A percentile compares a stretch with the other conserved stretches of the same genome.
phyloP scores from a whole-genome alignment of 139 green algal genomes.

The Gonium pectorale region DNA sequence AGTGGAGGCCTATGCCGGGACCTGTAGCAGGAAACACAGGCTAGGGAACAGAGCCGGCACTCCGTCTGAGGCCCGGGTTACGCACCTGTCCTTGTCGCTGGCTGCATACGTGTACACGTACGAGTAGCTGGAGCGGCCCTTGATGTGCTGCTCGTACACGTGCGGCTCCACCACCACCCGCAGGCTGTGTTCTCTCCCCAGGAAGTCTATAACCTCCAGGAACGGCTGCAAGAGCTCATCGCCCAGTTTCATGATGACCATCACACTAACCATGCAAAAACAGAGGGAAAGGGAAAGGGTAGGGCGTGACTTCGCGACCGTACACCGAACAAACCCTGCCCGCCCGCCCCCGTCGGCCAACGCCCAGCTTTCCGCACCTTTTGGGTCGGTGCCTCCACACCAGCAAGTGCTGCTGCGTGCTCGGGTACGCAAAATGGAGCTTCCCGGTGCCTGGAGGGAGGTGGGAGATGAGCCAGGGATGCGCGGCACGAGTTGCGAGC shows the following conservation, averaged over 20 bases:
- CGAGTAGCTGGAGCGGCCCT: not conserved
- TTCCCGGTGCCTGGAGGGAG: conserved; percentile 81
- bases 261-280: conserved; percentile 77
- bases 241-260: conserved; percentile 98
- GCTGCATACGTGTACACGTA: conserved; percentile 69
- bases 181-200: conserved; percentile 74
- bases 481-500: too few relatives aligned
- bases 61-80: too few relatives aligned
- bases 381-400: conserved; percentile 92
- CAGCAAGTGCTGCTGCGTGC: conserved; percentile 96
- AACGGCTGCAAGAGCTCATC: conserved; percentile 84
- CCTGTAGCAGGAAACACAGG: too few relatives aligned
- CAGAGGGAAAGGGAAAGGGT: too few relatives aligned
- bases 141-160: conserved; percentile 71
- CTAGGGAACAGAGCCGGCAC: too few relatives aligned
- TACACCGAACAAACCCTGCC: too few relatives aligned
- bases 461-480: too few relatives aligned
- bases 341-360: too few relatives aligned
- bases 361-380: conserved; percentile 70
- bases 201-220: conserved; percentile 73
- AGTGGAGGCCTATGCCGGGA: too few relatives aligned
- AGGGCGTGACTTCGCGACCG: too few relatives aligned
- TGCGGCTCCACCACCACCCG: conserved; percentile 54
- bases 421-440: conserved; percentile 91
- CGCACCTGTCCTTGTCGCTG: conserved; percentile 74